Evolutionary conservation across 2,329 filamentous ascomycete species (phyloP).

Genomic region (Colletotrichum sp.): DNA sequence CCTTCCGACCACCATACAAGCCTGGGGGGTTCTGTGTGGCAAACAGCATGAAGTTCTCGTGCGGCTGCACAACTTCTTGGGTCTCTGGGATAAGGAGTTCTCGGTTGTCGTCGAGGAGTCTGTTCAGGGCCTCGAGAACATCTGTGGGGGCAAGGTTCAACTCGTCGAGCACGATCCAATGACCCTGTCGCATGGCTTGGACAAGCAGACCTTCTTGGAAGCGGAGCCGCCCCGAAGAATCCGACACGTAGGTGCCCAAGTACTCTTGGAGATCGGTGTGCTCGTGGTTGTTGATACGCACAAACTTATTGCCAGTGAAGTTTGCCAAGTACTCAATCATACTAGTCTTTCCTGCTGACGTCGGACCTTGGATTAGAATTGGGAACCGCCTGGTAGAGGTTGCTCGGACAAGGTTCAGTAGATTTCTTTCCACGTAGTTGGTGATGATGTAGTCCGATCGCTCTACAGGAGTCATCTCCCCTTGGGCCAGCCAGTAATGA

Average conservation of each 20-base stretch:
- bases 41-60: constrained; percentile 96
- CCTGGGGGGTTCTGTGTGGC: constrained; percentile 97
- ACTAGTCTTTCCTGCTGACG: constrained; percentile 96
- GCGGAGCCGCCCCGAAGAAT: constrained; percentile 78
- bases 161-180: constrained; percentile 98
- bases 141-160: constrained; percentile 96
- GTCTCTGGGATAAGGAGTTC: constrained; percentile 97
- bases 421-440: constrained; percentile 90
- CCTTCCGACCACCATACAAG: constrained; percentile 92
- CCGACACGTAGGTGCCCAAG: constrained; percentile 90
- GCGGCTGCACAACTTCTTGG: constrained; percentile 89
- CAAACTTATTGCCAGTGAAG: constrained; percentile 93
- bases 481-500: constrained; percentile 90
- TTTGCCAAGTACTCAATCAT: constrained; percentile 99
- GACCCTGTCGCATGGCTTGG: constrained; percentile 87
- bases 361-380: constrained; percentile 94
- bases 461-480: constrained; percentile 68
- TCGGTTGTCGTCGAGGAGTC: constrained; percentile 93
- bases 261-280: constrained; percentile 99
- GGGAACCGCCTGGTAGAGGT: constrained; percentile 92
- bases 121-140: constrained; percentile 94
- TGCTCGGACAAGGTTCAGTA: constrained; percentile 92
- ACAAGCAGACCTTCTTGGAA: constrained; percentile 96
- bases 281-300: constrained; percentile 99
- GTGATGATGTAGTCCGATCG: constrained; percentile 96